phyloP scores from a whole-genome alignment of 305 asterid genomes.

The Fraxinus angustifolia region DNA sequence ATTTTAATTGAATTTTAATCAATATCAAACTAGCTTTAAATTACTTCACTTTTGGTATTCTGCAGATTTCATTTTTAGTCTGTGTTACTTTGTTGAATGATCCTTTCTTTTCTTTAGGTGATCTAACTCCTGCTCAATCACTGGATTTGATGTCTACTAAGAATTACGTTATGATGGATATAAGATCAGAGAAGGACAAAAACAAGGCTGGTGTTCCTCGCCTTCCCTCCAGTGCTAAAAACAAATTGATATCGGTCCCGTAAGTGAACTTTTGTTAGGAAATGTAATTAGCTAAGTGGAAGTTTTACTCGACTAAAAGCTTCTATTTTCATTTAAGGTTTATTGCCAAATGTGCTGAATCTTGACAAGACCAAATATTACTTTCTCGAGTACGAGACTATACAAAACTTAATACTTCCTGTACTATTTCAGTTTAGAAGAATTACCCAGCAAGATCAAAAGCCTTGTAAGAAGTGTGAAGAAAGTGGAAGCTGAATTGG shows the following conservation, averaged over 20 bases:
- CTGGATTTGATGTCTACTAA: constrained; percentile 73
- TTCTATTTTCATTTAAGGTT: background rate
- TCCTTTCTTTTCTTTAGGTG: constrained; percentile 45
- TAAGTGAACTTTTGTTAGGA: constrained; percentile 34
- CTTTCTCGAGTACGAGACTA: background rate
- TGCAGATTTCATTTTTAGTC: background rate
- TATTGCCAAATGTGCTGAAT: background rate
- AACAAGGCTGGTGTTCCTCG: constrained; percentile 83
- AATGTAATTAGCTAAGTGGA: background rate
- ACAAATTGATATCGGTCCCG: constrained; percentile 73
- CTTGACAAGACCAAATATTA: background rate
- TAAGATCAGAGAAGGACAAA: constrained; percentile 90
- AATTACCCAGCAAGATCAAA: constrained; percentile 69
- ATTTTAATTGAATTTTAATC: too few relatives aligned
- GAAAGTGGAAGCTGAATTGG: constrained; percentile 83
- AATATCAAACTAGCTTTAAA: too few relatives aligned
- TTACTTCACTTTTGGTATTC: background rate
- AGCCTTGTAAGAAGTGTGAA: constrained; percentile 62
- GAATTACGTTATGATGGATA: constrained; percentile 77
- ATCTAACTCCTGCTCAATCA: constrained; percentile 76
- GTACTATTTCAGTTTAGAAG: constrained; percentile 67
- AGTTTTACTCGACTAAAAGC: background rate
- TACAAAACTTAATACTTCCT: background rate
- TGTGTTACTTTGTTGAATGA: constrained; percentile 3
- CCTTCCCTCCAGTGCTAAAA: constrained; percentile 74